These are phyloP conservation scores for Phaeodactylum tricornutum DNA, from an alignment of 108 stramenopile genomes.

Conservation along the genomic window DNA sequence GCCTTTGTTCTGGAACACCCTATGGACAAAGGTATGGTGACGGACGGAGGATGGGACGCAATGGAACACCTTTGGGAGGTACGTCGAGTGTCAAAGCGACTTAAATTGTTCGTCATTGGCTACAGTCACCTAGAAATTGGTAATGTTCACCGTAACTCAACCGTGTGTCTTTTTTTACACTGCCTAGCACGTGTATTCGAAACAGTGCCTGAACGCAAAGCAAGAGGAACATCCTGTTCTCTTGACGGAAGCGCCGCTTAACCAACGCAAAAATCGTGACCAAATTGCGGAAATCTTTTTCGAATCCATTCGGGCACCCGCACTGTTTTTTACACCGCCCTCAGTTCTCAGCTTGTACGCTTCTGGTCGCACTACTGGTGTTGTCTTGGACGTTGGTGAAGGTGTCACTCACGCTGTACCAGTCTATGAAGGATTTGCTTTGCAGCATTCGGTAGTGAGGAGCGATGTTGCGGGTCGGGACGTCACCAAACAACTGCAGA, in stretches of 20 bases:
- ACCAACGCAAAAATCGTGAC: conserved; percentile 85
- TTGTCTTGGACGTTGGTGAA: conserved; percentile 96
- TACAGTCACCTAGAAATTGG: no score
- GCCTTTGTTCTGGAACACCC: conserved; percentile 86
- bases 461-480: conserved; percentile 94
- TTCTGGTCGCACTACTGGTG: conserved; percentile 92
- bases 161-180: conserved; percentile 2
- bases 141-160: no score
- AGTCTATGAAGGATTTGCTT: conserved; percentile 96
- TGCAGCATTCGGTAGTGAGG: conserved; percentile 87
- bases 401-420: conserved; percentile 94
- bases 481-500: conserved; percentile 86
- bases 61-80: conserved; percentile 91
- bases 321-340: conserved; percentile 85
- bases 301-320: conserved; percentile 90
- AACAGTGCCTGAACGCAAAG: conserved; percentile 73
- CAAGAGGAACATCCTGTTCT: conserved; percentile 92
- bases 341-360: conserved; percentile 92
- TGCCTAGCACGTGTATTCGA: conserved; percentile 69
- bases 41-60: conserved; percentile 86
- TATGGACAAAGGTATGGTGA: conserved; percentile 84
- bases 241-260: conserved; percentile 92
- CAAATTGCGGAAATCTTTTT: conserved; percentile 89
- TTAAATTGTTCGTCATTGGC: no score
- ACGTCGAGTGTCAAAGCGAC: conserved; percentile 3